These are phyloP conservation scores for Saccharomycopsis olivae DNA, from an alignment of 805 yeast genomes.

Conservation along the genomic window DNA sequence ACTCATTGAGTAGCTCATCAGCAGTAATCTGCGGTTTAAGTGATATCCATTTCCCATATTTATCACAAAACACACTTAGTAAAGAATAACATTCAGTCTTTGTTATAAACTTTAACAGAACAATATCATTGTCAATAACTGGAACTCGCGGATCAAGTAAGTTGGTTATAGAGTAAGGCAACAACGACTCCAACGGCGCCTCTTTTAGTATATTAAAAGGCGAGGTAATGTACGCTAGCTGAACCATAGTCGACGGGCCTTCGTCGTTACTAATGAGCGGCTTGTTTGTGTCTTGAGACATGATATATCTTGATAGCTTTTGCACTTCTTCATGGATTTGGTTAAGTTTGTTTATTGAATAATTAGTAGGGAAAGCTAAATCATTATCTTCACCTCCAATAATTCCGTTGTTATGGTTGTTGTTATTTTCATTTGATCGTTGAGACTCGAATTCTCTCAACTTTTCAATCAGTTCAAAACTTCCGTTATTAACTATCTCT, in stretches of 20 bases:
- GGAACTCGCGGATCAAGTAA: conserved; percentile 20
- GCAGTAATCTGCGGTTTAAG: conserved; percentile 38
- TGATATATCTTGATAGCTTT: conserved; percentile 1
- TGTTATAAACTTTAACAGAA: conserved; percentile 29
- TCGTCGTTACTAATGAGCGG: background rate
- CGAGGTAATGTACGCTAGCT: conserved; percentile 26
- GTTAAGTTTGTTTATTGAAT: conserved; percentile 4
- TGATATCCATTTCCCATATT: conserved; percentile 52
- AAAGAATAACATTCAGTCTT: conserved; percentile 31
- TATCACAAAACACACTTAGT: conserved; percentile 39
- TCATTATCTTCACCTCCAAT: background rate
- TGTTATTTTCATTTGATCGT: background rate
- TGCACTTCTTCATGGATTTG: conserved; percentile 20
- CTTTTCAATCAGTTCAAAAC: conserved; percentile 4
- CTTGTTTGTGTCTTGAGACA: background rate
- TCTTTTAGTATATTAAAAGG: conserved; percentile 32
- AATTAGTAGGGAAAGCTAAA: background rate
- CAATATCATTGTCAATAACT: conserved; percentile 27
- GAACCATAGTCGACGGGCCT: conserved; percentile 24
- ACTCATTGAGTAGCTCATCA: conserved; percentile 29
- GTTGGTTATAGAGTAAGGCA: conserved; percentile 27
- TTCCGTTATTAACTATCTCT: conserved; percentile 18
- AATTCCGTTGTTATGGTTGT: too few species aligned
- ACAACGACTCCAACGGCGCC: conserved; percentile 20
- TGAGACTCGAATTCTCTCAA: conserved; percentile 4